A percentile compares a stretch with the other conserved stretches of the same genome.
These are phyloP conservation scores for Phytophthora pini DNA, from an alignment of 352 stramenopile species.

Conservation along the genomic window DNA sequence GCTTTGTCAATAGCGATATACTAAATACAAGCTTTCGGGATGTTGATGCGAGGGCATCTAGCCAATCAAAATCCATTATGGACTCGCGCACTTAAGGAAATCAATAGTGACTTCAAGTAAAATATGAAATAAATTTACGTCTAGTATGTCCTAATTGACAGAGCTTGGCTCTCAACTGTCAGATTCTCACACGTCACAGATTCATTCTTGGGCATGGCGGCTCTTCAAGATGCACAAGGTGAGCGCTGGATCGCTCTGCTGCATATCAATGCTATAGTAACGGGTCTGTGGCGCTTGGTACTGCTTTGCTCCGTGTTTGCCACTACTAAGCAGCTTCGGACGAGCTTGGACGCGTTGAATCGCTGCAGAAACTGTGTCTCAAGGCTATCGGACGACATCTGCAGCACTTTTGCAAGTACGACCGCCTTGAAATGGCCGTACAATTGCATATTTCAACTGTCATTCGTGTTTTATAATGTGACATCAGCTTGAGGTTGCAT, in stretches of 20 bases:
- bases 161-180: no score
- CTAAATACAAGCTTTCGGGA: no score
- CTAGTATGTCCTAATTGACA: no score
- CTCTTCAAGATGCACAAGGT: conserved; percentile 26
- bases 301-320: not conserved
- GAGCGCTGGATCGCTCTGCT: not conserved
- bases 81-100: no score
- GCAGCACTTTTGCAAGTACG: conserved; percentile 45
- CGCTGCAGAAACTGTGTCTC: conserved; percentile 45
- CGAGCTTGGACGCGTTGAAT: conserved; percentile 9
- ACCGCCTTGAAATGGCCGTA: not conserved
- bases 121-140: no score
- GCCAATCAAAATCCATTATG: no score
- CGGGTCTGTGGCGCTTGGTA: not conserved
- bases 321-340: conserved; percentile 1
- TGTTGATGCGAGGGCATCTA: no score
- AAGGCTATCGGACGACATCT: conserved; percentile 27
- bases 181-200: no score
- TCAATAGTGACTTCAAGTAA: no score
- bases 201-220: not conserved
- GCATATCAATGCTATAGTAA: not conserved
- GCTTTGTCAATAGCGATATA: no score
- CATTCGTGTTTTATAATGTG: not conserved
- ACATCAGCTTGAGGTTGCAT: conserved; percentile 15
- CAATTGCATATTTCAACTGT: conserved; percentile 1